Evolutionary conservation across 169 alveolate genomes (phyloP).

Genomic region (Plasmodium billcollinsi): DNA sequence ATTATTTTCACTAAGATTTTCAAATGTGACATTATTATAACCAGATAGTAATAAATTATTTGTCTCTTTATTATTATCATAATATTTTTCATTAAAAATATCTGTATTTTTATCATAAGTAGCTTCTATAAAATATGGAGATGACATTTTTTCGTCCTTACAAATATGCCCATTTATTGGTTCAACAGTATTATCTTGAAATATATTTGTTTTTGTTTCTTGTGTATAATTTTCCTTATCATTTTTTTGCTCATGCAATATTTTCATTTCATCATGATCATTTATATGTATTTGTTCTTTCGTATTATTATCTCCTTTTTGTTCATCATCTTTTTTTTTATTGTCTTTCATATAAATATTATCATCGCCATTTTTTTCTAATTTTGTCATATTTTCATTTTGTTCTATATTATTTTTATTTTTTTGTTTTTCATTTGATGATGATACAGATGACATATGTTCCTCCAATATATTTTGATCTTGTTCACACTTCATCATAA

Average conservation of each 20-base stretch:
- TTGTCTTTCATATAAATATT: not conserved
- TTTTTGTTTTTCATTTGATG: not conserved
- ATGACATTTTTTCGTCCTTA: not conserved
- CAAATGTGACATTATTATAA: slow-evolving; percentile 27
- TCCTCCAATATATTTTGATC: not conserved
- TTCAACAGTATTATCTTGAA: not conserved
- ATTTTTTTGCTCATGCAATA: not conserved
- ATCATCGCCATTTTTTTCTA: not conserved
- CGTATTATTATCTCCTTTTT: not conserved
- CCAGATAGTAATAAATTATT: slow-evolving; percentile 39
- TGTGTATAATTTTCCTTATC: not conserved
- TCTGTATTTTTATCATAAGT: slow-evolving; percentile 31
- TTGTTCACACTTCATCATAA: not conserved
- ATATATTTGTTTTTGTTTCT: not conserved
- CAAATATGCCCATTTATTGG: not conserved
- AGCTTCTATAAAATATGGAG: slow-evolving; percentile 39
- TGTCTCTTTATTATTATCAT: not conserved
- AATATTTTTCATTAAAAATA: slow-evolving; percentile 9
- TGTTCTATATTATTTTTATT: not conserved
- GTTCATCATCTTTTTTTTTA: slow-evolving; percentile 9
- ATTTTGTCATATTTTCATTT: not conserved
- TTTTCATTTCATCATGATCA: not conserved
- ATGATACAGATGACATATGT: not conserved
- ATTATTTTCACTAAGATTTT: not conserved
- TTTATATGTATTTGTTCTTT: not conserved